These are phyloP conservation scores for Plasmodium gaboni DNA, from an alignment of 169 alveolate species.

Conservation along the genomic window DNA sequence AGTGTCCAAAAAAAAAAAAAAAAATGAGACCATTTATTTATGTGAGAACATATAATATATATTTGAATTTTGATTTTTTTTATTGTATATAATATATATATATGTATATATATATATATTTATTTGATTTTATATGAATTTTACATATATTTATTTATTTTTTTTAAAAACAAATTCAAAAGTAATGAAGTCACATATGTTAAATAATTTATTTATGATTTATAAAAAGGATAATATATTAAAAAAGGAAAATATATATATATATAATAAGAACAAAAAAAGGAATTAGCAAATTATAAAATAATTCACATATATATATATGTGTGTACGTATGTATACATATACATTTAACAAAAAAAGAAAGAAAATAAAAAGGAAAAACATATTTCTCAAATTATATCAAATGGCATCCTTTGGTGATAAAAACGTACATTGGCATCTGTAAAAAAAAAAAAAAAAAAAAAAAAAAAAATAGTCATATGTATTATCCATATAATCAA, in stretches of 20 bases:
- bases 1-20: conserved; percentile 64
- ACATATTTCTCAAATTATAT: conserved; percentile 1
- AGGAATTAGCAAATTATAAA: too few relatives aligned
- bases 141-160: not conserved
- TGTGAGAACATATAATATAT: not conserved
- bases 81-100: not conserved
- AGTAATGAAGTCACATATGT: not conserved
- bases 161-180: conserved; percentile 1
- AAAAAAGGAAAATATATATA: not conserved
- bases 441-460: conserved; percentile 4
- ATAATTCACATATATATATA: not conserved
- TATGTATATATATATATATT: not conserved
- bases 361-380: conserved; percentile 16
- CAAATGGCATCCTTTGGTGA: conserved; percentile 51
- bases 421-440: conserved; percentile 74
- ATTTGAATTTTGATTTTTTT: not conserved
- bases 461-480: not conserved
- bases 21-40: not conserved
- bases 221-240: too few relatives aligned
- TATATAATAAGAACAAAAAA: not conserved
- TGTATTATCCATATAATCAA: not conserved
- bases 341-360: conserved; percentile 37
- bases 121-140: not conserved
- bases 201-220: too few relatives aligned
- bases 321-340: not conserved